Conservation (phyloP, 2,329 filamentous ascomycete species). For the Acephala macrosclerotiorum region DNA sequence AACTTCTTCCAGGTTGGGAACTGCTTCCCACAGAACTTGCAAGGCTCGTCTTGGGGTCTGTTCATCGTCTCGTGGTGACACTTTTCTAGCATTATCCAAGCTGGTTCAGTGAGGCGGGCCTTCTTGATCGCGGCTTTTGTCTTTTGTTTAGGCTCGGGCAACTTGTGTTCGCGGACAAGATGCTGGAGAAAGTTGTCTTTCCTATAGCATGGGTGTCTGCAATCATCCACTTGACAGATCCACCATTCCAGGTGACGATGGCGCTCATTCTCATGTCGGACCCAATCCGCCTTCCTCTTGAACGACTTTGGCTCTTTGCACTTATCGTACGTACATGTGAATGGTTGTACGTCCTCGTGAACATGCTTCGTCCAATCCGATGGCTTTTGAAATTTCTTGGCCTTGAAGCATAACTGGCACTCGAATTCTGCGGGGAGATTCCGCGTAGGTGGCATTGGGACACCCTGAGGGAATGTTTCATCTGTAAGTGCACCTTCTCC, state of each 20-base stretch:
- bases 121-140: slow-evolving; percentile 73
- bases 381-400: slow-evolving; percentile 87
- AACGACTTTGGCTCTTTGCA: slow-evolving; percentile 90
- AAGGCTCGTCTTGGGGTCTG: slow-evolving; percentile 77
- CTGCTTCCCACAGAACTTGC: slow-evolving; percentile 83
- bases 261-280: slow-evolving; percentile 90
- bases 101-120: slow-evolving; percentile 62
- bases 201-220: slow-evolving; percentile 81
- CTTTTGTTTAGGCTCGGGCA: slow-evolving; percentile 81
- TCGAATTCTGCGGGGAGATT: slow-evolving; percentile 87
- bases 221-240: slow-evolving; percentile 83
- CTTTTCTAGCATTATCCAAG: slow-evolving; percentile 79
- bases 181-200: slow-evolving; percentile 95
- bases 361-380: slow-evolving; percentile 98
- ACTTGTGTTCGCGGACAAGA: slow-evolving; percentile 89
- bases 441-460: slow-evolving; percentile 80
- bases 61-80: slow-evolving; percentile 76
- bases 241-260: slow-evolving; percentile 92
- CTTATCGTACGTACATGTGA: slow-evolving; percentile 87
- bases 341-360: slow-evolving; percentile 91
- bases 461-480: slow-evolving; percentile 80
- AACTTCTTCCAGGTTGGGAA: slow-evolving; percentile 92
- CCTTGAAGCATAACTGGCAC: slow-evolving; percentile 85
- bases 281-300: slow-evolving; percentile 96
- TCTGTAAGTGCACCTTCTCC: slow-evolving; percentile 73